A percentile compares a stretch with the other conserved stretches of the same genome.
Evolutionary conservation across 208 protist species (phyloP).

Genomic region (Trypanosomatidae sp.): DNA sequence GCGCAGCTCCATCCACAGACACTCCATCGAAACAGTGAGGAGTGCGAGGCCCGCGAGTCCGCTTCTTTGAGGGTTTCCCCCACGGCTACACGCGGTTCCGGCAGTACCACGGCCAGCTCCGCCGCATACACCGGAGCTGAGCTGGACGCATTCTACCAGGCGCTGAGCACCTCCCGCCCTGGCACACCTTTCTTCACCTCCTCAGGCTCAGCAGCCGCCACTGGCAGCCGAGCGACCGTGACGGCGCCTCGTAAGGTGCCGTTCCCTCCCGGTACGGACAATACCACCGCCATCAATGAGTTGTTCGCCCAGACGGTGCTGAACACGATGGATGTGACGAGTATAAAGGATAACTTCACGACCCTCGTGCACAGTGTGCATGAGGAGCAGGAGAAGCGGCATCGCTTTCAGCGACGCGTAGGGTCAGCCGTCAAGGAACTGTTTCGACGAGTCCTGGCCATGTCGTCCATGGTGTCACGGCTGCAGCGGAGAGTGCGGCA

Average conservation of each 20-base stretch:
- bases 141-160: slow-evolving; percentile 1
- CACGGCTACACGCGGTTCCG: neutral
- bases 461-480: neutral
- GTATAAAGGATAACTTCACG: neutral
- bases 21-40: neutral
- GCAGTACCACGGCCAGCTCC: neutral
- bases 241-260: neutral
- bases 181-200: neutral
- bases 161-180: neutral
- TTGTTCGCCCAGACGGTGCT: slow-evolving; percentile 13
- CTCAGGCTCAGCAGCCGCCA: neutral
- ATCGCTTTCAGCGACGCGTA: slow-evolving; percentile 5
- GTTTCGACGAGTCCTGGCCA: neutral
- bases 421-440: neutral
- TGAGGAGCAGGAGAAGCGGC: slow-evolving; percentile 11
- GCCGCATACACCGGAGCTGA: neutral
- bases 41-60: neutral
- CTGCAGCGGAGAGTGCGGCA: neutral
- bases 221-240: neutral
- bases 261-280: neutral
- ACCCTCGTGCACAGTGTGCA: neutral
- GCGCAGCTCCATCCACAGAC: neutral
- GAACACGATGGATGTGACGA: slow-evolving; percentile 1
- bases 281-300: slow-evolving; percentile 2
- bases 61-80: neutral